Base-by-base conservation (phyloP, 2,329 filamentous ascomycete species). In the Tolypocladium tropicale region DNA sequence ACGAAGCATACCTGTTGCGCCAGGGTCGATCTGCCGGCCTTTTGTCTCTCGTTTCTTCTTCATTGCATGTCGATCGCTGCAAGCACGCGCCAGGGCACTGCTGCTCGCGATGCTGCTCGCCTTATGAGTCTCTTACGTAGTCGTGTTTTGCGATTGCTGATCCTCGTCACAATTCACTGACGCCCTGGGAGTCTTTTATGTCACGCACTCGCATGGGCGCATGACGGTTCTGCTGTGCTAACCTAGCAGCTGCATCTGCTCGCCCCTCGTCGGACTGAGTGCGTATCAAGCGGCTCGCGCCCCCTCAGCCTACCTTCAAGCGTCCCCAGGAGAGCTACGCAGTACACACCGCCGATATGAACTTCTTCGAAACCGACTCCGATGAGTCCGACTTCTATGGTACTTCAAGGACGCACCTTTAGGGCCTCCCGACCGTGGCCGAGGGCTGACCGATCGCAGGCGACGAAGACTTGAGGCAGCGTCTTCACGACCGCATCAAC, bases 341-440 rank as follows among this genome's bases (percentile, higher is more conserved):
- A n/a, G n/a, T n/a, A n/a, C n/a, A n/a, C n/a, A n/a, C 46, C 5
- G 18, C 46, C n/a, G n/a, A 32, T 12, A 3, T 33, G 28, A 18
- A 10, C 10, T 33, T 21, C 28, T 10, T n/a, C n/a, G 28, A 32
- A n/a, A 76, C 74, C 74, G 70, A 72, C 56, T 70, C 69, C 12
- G 76, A 75, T 16, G 78, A 83, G 55, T 82, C 79, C 1, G 78
- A 80, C 53, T 83, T 83, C 62, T 83, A 82, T 57, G 80, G 80
- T 80, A 70, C 33, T 33, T 9, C 46, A 32, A 50, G n/a, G n/a
- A 50, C 33, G 7, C 46, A 49, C 25, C 30, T 10, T 5, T 28
- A n/a, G 9, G 9, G 32, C 5, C 10, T 21, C 21, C 46, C 28
- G 12, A 50, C 28, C 28, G 2, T 10, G 9, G 21, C 14, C 18